Evolutionary conservation across 1,139 yeast species (phyloP), one percentile per base, ranked within the genome.

Genomic region (Candida freyschussii): DNA sequence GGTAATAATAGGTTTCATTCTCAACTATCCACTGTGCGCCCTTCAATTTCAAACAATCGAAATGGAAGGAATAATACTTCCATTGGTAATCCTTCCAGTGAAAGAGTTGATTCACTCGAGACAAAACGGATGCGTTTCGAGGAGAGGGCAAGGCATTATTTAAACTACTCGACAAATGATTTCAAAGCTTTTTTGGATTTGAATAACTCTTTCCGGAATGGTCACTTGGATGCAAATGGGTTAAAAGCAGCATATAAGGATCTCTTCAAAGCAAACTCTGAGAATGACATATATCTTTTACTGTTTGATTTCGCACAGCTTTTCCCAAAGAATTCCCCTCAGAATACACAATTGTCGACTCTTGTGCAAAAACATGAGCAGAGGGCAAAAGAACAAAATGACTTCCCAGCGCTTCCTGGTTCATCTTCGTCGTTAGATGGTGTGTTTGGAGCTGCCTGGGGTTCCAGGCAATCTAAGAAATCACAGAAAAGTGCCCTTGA

Each of bases 91-190:
- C 24, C 29, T 4, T 29, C 26, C 20, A 30, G 21, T 13, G 30
- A 28, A 6, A 25, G 33, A 11, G 39, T 13, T 12, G 72, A 69
- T 36, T 60, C 77, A 1, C 50, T 61, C 9, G 78, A 73, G 23
- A 62, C 72, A 25, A 81, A 78, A 44, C 69, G 65, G 45, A 63
- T 69, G 53, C 67, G 96, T 43, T 66, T 87, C 26, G 93, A 83
- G 44, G 95, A 86, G 54, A 69, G 96, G 49, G 96, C 95, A 1
- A 78, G 79, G 53, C 86, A 80, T 55, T 82, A 82, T 52, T 62
- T 84, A 37, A 68, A 72, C 34, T 75, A 80, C 44, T 69, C 78
- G 23, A 58, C 59, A 6, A 55, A 58, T 9, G 63, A 65, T 21
- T 65, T 77, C 44, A 59, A 65, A 10, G 55, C 62, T 33, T 86